Base-by-base conservation (phyloP, 2,329 filamentous ascomycete species). In the Chaetothyriales sp. region DNA sequence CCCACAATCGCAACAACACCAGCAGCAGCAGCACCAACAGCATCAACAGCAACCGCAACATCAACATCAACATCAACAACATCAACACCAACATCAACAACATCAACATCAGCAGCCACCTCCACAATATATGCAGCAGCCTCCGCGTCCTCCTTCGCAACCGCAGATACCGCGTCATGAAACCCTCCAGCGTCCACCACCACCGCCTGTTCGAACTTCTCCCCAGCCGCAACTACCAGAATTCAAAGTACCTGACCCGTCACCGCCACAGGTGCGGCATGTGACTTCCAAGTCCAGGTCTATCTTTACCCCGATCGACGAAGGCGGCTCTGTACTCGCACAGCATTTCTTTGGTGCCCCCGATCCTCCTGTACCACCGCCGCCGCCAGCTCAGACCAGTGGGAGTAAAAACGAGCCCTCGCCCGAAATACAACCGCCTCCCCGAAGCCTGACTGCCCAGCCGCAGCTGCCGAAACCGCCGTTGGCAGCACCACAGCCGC, bases 291-390 rank as follows among this genome's bases (percentile, higher is more conserved):
- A 89, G 65, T 83, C 83, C 19, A 83, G 89, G 64, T 95, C 89
- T 65, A 96, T 98, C 53, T 96, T 96, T 64, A 98, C 92, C 0
- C 92, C 92, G 0, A 94, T 98, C 55, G 92, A 96, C 61, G 89
- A 95, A 64, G 88, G 84, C 60, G 79, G 86, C 47, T 95, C 89
- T 1, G 83, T 95, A 52, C 70, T 95, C 44, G 87, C 86, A 10
- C 86, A 90, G 57, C 88, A 95, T 64, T 81, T 77, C 1, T 83
- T 84, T 57, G 74, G 79, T 8, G 73, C 77, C 2, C 79, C 80
- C 66, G 73, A 46, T 72, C 72, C 56, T 67, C 75, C 47, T 63
- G 67, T 19, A 65, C 68, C 19, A 70, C 19, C 19, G 22, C 43
- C 43, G 2, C 32, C 32, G 32, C 32, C 32, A 5, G 32, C 32